Percentiles rank a stretch among this genome's conserved stretches.
Conservation (phyloP, 257 asterid genomes). For the Rehmannia glutinosa region DNA sequence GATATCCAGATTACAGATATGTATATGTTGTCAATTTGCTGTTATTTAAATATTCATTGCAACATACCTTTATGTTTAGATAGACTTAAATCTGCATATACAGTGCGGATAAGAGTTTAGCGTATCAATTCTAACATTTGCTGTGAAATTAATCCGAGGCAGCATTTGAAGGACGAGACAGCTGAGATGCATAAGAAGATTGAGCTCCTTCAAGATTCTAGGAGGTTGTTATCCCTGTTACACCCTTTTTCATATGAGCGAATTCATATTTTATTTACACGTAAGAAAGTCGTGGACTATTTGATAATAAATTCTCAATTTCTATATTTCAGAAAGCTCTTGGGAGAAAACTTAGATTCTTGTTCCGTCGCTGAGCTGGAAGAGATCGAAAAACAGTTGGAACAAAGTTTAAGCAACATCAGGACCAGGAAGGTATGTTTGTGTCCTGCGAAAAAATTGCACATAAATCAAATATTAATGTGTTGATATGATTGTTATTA, state of each 20-base stretch:
- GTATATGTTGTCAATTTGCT: too few relatives aligned
- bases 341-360: slow-evolving; percentile 43
- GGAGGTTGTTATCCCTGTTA: slow-evolving; percentile 28
- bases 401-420: slow-evolving; percentile 40
- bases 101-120: neutral
- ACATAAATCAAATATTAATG: neutral
- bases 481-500: neutral
- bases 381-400: slow-evolving; percentile 41
- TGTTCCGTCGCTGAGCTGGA: slow-evolving; percentile 39
- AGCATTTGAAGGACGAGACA: slow-evolving; percentile 38
- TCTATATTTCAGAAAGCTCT: slow-evolving; percentile 24
- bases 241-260: neutral
- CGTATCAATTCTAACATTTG: neutral
- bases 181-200: slow-evolving; percentile 24
- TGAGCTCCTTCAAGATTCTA: slow-evolving; percentile 39
- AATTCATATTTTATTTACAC: neutral
- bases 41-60: too few relatives aligned
- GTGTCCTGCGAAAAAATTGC: neutral
- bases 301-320: too few relatives aligned
- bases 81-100: neutral
- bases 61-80: too few relatives aligned
- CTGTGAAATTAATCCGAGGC: neutral
- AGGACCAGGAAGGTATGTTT: slow-evolving; percentile 46
- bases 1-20: too few relatives aligned
- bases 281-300: too few relatives aligned